Base-by-base conservation (phyloP, 768 basidiomycete species). In the Podaxis sp. region DNA sequence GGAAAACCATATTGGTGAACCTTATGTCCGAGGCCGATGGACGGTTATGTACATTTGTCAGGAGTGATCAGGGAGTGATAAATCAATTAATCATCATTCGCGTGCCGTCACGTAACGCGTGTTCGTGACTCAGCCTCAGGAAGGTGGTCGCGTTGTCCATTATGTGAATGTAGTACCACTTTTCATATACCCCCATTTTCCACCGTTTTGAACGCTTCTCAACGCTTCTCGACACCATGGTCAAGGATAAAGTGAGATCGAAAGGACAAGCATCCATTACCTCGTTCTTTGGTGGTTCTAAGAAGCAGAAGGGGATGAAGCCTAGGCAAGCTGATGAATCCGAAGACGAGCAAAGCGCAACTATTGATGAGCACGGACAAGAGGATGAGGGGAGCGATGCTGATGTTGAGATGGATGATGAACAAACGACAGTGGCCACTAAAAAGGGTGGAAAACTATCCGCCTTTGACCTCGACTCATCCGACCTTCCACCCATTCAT, bases 401-500 rank as follows among this genome's bases (percentile, higher is more conserved):
- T 22, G 77, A 77, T 38, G 74, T 74, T 27, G 75, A 71, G 27
- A 77, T 76, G 50, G 76, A 76, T 56, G 74, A 67, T 46, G 71
- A 70, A 25, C 69, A 64, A 27, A 59, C 68, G 4, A 70, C 63
- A 0, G 56, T 52, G 15, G 46, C 66, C 2, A 64, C 50, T 37
- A 79, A 75, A 66, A 77, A 76, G 68, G 72, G 69, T 40, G 65
- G 66, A 4, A 82, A 81, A 68, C 66, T 77, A n/a, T 59, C 72
- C 43, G 78, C 80, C 8, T 62, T 62, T 24, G 46, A 62, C 47
- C 80, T 82, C 50, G 88, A 89, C 55, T 76, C 83, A 33, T 90
- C 89, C 0, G 77, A 80, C 66, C 82, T 92, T 5, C 92, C 94
- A 15, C 94, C 94, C 19, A 88, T 96, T 55, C 79, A 85, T 68